Percentiles rank a stretch among this genome's conserved stretches.
Evolutionary conservation across 2,329 filamentous ascomycete species (phyloP).

Genomic region (Paecilomyces formosus): DNA sequence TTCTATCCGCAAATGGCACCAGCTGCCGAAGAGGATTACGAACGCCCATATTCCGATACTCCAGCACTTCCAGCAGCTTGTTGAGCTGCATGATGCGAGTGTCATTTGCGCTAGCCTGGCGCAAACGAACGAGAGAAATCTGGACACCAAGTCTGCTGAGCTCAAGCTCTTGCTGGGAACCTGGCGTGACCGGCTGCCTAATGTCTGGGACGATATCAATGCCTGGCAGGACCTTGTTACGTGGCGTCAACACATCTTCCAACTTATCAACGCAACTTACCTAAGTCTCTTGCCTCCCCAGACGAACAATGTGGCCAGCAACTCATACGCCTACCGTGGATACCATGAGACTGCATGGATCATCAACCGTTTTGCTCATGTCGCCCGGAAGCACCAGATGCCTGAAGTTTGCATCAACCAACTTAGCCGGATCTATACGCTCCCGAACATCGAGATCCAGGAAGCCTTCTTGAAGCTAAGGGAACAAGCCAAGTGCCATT

Average conservation of each 20-base stretch:
- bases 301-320: conserved; percentile 74
- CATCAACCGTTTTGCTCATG: conserved; percentile 97
- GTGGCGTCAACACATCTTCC: conserved; percentile 98
- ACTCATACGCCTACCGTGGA: conserved; percentile 91
- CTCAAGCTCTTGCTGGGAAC: conserved; percentile 88
- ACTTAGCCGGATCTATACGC: conserved; percentile 92
- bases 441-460: conserved; percentile 99
- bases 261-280: conserved; percentile 91
- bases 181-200: conserved; percentile 91
- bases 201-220: conserved; percentile 99
- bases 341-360: conserved; percentile 99
- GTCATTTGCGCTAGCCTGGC: conserved; percentile 90
- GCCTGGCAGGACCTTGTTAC: conserved; percentile 99
- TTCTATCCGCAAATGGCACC: conserved; percentile 97
- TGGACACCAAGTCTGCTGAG: conserved; percentile 92
- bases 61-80: conserved; percentile 95
- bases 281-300: conserved; percentile 74
- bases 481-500: conserved; percentile 99
- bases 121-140: conserved; percentile 72
- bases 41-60: conserved; percentile 91
- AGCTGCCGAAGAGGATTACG: conserved; percentile 86
- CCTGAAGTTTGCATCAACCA: conserved; percentile 97
- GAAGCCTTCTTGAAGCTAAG: conserved; percentile 96
- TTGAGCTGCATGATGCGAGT: conserved; percentile 94
- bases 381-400: conserved; percentile 92